Base-by-base conservation (phyloP, 2,329 filamentous ascomycete species). In the Talaromyces sp. region DNA sequence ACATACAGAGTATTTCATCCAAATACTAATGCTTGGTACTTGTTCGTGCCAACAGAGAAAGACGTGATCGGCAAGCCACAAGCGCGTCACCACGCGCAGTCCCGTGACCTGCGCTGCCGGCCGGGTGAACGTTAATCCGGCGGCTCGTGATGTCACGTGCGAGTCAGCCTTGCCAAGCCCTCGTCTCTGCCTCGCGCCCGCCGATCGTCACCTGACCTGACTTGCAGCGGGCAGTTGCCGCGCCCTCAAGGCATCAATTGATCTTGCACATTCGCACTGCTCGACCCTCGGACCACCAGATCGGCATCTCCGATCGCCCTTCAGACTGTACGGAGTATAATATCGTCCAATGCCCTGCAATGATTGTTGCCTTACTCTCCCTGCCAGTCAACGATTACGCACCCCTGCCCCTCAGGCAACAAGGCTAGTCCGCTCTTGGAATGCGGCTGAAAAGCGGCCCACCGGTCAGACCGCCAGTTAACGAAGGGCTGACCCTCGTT, bases 391-490 rank as follows among this genome's bases (percentile, higher is more conserved):
- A n/a, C 36, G 36, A 39, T 39, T 47, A 22, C 44, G 11, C 44
- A 10, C 19, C n/a, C 42, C n/a, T 22, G 4, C 42, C n/a, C 44
- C 44, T 47, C 44, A 47, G n/a, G 44, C 44, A 22, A 10, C n/a
- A 6, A 19, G 27, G 7, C 49, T 53, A 30, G 13, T 27, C 49
- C 11, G 49, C 11, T 30, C 15, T 17, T 5, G 25, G 49, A 55
- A 62, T 62, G 60, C 60, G 60, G 60, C 60, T 62, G 60, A 62
- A 59, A 49, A 28, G 15, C 52, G 57, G 39, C 57, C 60, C 57
- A 58, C 60, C 28, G 15, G 56, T 36, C 56, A 58, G 60, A 62
- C 60, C 60, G 60, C 60, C 51, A 55, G 52, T 55, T 58, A 25
- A 22, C 13, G 25, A 52, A 56, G 56, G 60, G 60, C 57, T 59